These are phyloP conservation scores for Brasilioporus rufonigricans DNA, from an alignment of 768 basidiomycete species.

Conservation along the genomic window DNA sequence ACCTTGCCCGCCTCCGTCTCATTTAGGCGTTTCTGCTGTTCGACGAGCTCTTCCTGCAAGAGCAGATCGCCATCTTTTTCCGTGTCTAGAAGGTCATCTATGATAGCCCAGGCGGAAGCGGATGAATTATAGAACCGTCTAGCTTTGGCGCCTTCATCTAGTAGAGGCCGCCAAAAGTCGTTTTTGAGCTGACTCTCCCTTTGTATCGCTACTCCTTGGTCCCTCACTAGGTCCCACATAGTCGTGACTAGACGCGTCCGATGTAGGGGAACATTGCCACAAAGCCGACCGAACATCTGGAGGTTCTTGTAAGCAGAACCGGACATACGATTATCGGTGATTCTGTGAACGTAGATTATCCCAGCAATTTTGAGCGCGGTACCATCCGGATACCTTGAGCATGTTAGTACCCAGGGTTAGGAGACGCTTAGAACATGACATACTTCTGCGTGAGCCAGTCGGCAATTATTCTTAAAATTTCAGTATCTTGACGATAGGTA, in stretches of 20 bases:
- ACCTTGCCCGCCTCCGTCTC: slow-evolving; percentile 23
- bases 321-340: slow-evolving; percentile 35
- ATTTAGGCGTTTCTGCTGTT: slow-evolving; percentile 11
- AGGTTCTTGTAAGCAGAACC: slow-evolving; percentile 32
- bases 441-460: slow-evolving; percentile 21
- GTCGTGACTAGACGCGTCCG: slow-evolving; percentile 39
- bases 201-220: background rate
- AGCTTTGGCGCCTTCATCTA: background rate
- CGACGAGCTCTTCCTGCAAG: slow-evolving; percentile 21
- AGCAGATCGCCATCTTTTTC: background rate
- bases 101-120: background rate
- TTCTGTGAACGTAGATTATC: slow-evolving; percentile 34
- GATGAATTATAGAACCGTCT: background rate
- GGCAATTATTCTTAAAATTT: slow-evolving; percentile 11
- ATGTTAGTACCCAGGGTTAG: background rate
- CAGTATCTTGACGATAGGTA: slow-evolving; percentile 13
- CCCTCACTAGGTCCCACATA: slow-evolving; percentile 34
- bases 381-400: slow-evolving; percentile 9
- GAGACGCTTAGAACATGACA: background rate
- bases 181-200: slow-evolving; percentile 25
- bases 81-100: background rate
- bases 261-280: slow-evolving; percentile 28
- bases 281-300: slow-evolving; percentile 34
- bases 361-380: slow-evolving; percentile 23
- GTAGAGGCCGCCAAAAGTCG: slow-evolving; percentile 24